Base-by-base conservation (phyloP, 2,329 filamentous ascomycete species). In the Sporothrix inflata region DNA sequence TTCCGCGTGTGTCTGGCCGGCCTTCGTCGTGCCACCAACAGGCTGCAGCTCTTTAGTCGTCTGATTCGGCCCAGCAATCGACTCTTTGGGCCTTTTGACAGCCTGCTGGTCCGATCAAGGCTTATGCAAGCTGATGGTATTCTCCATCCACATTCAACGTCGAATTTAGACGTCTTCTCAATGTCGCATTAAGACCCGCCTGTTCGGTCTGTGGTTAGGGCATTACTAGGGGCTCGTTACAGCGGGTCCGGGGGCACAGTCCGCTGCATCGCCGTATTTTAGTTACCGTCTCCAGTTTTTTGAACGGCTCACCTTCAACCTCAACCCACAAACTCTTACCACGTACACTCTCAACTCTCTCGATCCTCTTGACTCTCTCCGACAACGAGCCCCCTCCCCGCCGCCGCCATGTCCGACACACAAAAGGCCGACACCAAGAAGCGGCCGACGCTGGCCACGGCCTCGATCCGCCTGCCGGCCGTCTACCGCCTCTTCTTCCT, bases 401-500 rank as follows among this genome's bases (percentile, higher is more conserved):
- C 16, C 19, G 3, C 67, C 27, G 19, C 63, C 42, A 73, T 73
- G 71, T 30, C 71, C 16, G 67, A 47, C 40, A 11, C 51, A 9
- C n/a, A 38, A n/a, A 42, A 72, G 24, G 21, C 27, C 4, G 38
- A 60, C 3, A n/a, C 45, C 27, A 63, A 70, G 67, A 65, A 65
- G 38, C 38, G 38, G 38, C 60, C 60, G 60, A 67, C 19, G 65
- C 40, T 16, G 51, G 67, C 67, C 7, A 65, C 69, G 12, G 57
- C 51, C 9, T 47, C 45, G 12, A 24, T 71, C 42, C 40, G 19
- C 42, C 73, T 86, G 74, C 79, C 79, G 71, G 85, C 86, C 47
- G 75, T 84, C 74, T 94, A 94, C 83, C 86, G 87, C 72, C 76
- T 90, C 78, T 93, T 94, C 84, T 94, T 94, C 83, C 88, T 94